Conservation (phyloP, 2,329 filamentous ascomycete genomes). For the Rachicladosporium sp. region DNA sequence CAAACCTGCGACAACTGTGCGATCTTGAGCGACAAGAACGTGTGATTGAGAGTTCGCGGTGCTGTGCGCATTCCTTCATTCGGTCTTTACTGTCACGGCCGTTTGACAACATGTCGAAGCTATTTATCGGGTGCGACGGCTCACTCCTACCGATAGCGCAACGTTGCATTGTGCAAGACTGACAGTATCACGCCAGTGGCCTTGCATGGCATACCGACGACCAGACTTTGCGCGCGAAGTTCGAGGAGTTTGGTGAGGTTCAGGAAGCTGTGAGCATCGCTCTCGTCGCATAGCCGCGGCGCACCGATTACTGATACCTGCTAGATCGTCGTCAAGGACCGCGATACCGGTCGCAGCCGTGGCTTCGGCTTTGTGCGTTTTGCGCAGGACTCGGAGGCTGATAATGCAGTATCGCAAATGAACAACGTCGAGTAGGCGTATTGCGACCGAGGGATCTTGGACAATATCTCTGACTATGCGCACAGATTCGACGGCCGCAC, state of each 20-base stretch:
- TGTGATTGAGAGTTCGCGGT: too few relatives aligned
- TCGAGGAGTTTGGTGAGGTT: conserved; percentile 79
- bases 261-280: conserved; percentile 77
- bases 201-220: conserved; percentile 98
- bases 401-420: conserved; percentile 65
- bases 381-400: conserved; percentile 60
- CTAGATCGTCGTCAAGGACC: conserved; percentile 94
- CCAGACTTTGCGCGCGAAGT: conserved; percentile 72
- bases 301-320: conserved; percentile 6
- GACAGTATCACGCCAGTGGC: conserved; percentile 46
- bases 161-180: not conserved
- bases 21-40: too few relatives aligned
- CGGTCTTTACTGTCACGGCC: conserved; percentile 20
- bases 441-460: not conserved
- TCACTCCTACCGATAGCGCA: not conserved
- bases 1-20: too few relatives aligned
- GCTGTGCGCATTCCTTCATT: conserved; percentile 7
- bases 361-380: conserved; percentile 97
- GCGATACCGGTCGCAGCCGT: conserved; percentile 89
- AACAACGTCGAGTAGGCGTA: conserved; percentile 81
- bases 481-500: conserved; percentile 79
- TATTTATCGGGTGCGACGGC: conserved; percentile 75
- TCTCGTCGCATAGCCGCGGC: not conserved
- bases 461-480: not conserved
- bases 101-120: conserved; percentile 62